Conservation (phyloP, 2,329 filamentous ascomycete genomes). For the Tolypocladium paradoxum region DNA sequence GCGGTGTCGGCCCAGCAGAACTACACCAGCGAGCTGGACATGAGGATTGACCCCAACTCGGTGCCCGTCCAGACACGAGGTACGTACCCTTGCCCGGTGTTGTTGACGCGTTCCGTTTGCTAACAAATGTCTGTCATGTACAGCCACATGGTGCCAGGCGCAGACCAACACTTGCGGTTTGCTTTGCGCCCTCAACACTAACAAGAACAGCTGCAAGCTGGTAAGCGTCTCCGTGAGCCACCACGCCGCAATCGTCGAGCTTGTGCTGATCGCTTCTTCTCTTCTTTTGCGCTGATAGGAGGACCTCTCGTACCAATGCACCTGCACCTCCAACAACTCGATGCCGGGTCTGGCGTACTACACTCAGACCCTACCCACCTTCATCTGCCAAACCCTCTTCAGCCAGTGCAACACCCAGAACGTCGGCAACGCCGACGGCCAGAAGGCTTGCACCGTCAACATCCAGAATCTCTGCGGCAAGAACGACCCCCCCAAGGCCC, state of each 20-base stretch:
- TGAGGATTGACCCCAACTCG: constrained; percentile 27
- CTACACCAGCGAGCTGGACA: constrained; percentile 31
- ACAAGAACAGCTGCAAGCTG: constrained; percentile 32
- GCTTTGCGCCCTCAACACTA: constrained; percentile 31
- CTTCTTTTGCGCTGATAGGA: constrained; percentile 11
- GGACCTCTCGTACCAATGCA: constrained; percentile 36
- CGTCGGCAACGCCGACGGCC: constrained; percentile 28
- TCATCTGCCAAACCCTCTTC: constrained; percentile 40
- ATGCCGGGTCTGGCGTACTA: constrained; percentile 43
- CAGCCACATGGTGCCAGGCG: constrained; percentile 41
- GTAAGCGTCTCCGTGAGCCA: constrained; percentile 23
- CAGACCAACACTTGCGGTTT: constrained; percentile 38
- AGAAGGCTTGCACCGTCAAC: constrained; percentile 36
- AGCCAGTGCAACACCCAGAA: constrained; percentile 33
- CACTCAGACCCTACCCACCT: constrained; percentile 39
- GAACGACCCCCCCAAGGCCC: constrained; percentile 21
- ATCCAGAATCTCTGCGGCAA: constrained; percentile 37
- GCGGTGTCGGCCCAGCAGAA: constrained; percentile 32
- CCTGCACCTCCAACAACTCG: constrained; percentile 35
- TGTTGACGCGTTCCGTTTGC: background rate
- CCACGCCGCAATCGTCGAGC: background rate
- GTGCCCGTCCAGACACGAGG: constrained; percentile 25
- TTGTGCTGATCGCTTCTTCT: constrained; percentile 1
- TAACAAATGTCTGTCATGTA: constrained; percentile 3
- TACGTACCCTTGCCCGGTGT: constrained; percentile 19